phyloP scores from a whole-genome alignment of 2,329 filamentous ascomycete species.

The Stylonectria norvegica region DNA sequence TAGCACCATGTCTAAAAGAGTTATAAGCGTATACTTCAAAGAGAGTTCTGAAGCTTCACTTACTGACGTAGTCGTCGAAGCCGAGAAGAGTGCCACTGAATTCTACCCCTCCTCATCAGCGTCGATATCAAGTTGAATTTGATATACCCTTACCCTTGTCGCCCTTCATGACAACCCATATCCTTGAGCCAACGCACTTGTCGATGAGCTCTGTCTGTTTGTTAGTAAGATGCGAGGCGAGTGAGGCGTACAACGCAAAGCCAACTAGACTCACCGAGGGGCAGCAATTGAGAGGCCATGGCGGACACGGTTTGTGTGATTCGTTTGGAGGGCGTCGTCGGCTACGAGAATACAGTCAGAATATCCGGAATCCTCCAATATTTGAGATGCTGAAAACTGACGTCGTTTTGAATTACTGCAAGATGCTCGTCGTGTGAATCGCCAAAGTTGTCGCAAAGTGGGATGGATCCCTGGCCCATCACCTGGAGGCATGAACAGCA shows the following conservation, averaged over 20 bases:
- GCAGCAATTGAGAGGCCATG: constrained; percentile 73
- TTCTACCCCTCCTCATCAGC: constrained; percentile 53
- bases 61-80: constrained; percentile 99
- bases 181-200: constrained; percentile 95
- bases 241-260: constrained; percentile 1
- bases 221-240: constrained; percentile 17
- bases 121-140: background rate
- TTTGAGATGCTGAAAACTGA: background rate
- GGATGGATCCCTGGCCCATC: constrained; percentile 21
- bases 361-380: background rate
- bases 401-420: constrained; percentile 1
- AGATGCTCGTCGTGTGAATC: constrained; percentile 8
- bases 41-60: constrained; percentile 43
- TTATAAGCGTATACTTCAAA: constrained; percentile 16
- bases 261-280: constrained; percentile 53
- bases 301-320: constrained; percentile 18
- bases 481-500: constrained; percentile 20
- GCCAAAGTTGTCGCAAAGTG: constrained; percentile 26
- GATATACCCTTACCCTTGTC: constrained; percentile 70
- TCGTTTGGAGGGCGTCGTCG: no score
- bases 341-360: no score
- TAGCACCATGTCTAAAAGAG: constrained; percentile 82
- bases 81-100: constrained; percentile 92
- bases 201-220: constrained; percentile 80
- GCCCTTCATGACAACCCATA: constrained; percentile 99